phyloP scores from a whole-genome alignment of 352 stramenopile genomes.

The Globisporangium takayamanum region DNA sequence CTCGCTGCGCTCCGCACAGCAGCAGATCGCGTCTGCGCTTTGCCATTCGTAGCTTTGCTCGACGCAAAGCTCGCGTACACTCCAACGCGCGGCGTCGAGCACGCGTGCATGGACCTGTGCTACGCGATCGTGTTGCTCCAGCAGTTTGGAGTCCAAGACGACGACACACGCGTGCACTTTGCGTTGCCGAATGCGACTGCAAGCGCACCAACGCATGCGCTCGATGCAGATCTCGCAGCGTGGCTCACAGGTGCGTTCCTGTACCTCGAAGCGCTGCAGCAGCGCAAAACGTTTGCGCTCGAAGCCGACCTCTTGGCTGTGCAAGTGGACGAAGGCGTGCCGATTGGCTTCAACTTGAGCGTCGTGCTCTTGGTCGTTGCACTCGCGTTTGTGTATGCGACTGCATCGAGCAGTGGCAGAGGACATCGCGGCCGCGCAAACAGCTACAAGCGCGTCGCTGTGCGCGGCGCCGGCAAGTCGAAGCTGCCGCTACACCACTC shows the following conservation, averaged over 20 bases:
- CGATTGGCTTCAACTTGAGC: conserved; percentile 63
- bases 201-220: conserved; percentile 6
- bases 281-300: conserved; percentile 19
- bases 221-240: conserved; percentile 29
- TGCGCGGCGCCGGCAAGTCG: conserved; percentile 21
- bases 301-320: conserved; percentile 48
- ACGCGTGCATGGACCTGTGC: conserved; percentile 57
- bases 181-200: not conserved
- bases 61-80: conserved; percentile 12
- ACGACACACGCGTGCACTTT: conserved; percentile 49
- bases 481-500: conserved; percentile 29
- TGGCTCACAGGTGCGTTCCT: conserved; percentile 70
- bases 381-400: conserved; percentile 46
- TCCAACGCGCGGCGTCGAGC: conserved; percentile 9
- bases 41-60: conserved; percentile 7
- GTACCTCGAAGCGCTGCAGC: conserved; percentile 55
- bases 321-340: conserved; percentile 58
- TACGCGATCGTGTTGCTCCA: conserved; percentile 55
- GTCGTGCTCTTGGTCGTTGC: conserved; percentile 47
- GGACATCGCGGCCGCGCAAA: not conserved
- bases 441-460: conserved; percentile 34
- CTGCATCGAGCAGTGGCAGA: conserved; percentile 6
- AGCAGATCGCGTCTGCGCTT: conserved; percentile 31
- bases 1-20: conserved; percentile 27
- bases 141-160: conserved; percentile 42